Base-by-base conservation (phyloP, 305 asterid genomes). In the Caryopteris hybrid region DNA sequence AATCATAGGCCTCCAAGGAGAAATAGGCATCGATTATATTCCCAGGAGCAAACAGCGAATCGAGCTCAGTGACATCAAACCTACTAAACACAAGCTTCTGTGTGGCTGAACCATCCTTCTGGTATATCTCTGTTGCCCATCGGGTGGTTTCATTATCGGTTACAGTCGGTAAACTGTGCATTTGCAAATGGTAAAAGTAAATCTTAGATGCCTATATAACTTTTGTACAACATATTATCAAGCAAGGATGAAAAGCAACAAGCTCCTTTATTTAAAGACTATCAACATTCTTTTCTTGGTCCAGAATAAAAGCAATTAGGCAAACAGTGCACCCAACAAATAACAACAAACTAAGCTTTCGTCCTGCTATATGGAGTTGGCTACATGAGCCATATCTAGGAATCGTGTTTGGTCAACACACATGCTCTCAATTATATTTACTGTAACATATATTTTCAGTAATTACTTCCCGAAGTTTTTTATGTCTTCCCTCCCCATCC, bases 81-180 rank as follows among this genome's bases (percentile, higher is more conserved):
- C 76, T 75, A 71, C 88, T 80, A 76, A 86, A 83, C 52, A 69
- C 78, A 36, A 83, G 84, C 85, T 76, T 89, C 69, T 80, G 88
- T 20, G 77, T 69, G 69, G 80, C 72, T 6, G 82, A 78, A 69
- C 80, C 56, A 67, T 86, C 96, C 76, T 81, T 77, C 61, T 75
- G 84, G 81, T 86, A 87, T 58, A 94, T 89, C 80, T 94, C 97
- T 1, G 98, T 89, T 45, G 72, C 78, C 86, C 85, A 83, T 59
- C 80, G 78, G 23, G 57, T 68, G 64, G 12, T 52, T 66, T 83
- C 82, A 10, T 95, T 91, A 50, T 86, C 93, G 36, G 76, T 64
- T 64, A 68, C 65, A 38, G 88, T 84, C 8, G 95, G 95, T 65
- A 90, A 78, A 63, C 97, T 93, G 94, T 31, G 70, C 57, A 83